Base-by-base conservation (phyloP, 1,284 basidiomycete genomes). In the Ganoderma resinaceum region DNA sequence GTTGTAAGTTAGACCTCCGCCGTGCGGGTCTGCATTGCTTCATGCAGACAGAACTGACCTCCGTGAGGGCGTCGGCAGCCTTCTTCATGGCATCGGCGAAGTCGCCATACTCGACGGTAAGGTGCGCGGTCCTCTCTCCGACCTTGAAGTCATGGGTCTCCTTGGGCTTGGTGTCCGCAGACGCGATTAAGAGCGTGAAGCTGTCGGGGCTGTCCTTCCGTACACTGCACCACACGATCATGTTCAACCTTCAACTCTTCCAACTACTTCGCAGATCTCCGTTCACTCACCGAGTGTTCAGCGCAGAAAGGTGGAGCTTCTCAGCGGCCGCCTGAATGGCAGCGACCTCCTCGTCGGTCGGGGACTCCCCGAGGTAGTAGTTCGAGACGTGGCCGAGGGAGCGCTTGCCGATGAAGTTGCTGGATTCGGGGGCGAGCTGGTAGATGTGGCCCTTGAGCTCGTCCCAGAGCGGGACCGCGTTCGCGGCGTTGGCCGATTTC, bases 211-310 rank as follows among this genome's bases (percentile, higher is more conserved):
- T 84, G 70, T 90, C 86, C 79, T 95, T 95, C 66, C 87, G 82
- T 38, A 95, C 86, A 61, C 92, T 94, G 38, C 40, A 63, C 3
- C 42, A 14, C 5, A 20, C n/a, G n/a, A n/a, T 33, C 65, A 46
- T 16, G 14, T 57, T 66, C 49, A 67, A 57, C 37, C 43, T 58
- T n/a, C n/a, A n/a, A n/a, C 11, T n/a, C 26, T 8, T n/a, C 16
- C 33, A 37, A 20, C 9, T 18, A 35, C 18, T 18, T 35, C 11
- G n/a, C n/a, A n/a, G n/a, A n/a, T n/a, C n/a, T n/a, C n/a, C n/a
- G n/a, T n/a, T n/a, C n/a, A 65, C 78, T 23, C 72, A 93, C 92
- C 94, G 89, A n/a, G 94, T 95, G 78, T 95, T 95, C 70, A 95
- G 78, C 7, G 94, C 86, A 70, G 93, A 91, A 52, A 95, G 78